These are phyloP conservation scores for Fusarium staphyleae DNA, from an alignment of 2,329 filamentous ascomycete species.

Conservation along the genomic window DNA sequence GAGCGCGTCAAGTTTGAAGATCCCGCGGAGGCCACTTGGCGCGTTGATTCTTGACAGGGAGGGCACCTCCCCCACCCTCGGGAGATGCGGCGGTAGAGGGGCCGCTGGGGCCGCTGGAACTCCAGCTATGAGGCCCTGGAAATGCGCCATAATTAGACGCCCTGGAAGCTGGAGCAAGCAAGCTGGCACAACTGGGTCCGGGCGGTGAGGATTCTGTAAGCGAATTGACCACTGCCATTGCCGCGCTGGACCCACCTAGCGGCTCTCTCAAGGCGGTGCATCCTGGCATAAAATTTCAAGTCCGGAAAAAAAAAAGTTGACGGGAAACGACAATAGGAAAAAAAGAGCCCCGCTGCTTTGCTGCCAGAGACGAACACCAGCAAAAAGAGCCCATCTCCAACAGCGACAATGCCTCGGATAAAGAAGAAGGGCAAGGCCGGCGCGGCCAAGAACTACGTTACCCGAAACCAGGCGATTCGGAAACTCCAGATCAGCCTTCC, in stretches of 20 bases:
- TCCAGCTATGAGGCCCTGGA: conserved; percentile 18
- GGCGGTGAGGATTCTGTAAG: conserved; percentile 7
- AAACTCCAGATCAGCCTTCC: conserved; percentile 97
- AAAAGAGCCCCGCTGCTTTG: conserved; percentile 46
- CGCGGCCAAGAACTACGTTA: conserved; percentile 98
- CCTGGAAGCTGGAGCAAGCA: conserved; percentile 8
- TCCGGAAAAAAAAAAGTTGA: conserved; percentile 44
- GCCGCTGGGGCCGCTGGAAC: conserved; percentile 34
- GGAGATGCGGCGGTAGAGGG: conserved; percentile 27
- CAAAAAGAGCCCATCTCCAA: conserved; percentile 26
- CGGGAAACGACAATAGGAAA: conserved; percentile 39
- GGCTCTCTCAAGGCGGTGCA: conserved; percentile 38
- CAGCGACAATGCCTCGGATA: conserved; percentile 69
- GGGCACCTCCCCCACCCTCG: conserved; percentile 20
- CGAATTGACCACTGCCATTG: conserved; percentile 3
- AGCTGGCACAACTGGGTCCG: too few relatives aligned
- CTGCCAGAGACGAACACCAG: conserved; percentile 31
- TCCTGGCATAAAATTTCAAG: conserved; percentile 47
- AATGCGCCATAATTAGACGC: conserved; percentile 3
- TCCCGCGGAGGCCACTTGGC: conserved; percentile 46
- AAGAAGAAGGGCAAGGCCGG: conserved; percentile 95
- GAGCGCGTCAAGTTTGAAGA: conserved; percentile 32
- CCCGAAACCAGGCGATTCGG: conserved; percentile 93
- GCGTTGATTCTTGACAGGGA: conserved; percentile 37
- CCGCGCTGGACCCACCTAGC: conserved; percentile 20